A percentile compares a stretch with the other conserved stretches of the same genome.
phyloP scores from a whole-genome alignment of 768 basidiomycete species.

The Termitomyces bulborhizus region DNA sequence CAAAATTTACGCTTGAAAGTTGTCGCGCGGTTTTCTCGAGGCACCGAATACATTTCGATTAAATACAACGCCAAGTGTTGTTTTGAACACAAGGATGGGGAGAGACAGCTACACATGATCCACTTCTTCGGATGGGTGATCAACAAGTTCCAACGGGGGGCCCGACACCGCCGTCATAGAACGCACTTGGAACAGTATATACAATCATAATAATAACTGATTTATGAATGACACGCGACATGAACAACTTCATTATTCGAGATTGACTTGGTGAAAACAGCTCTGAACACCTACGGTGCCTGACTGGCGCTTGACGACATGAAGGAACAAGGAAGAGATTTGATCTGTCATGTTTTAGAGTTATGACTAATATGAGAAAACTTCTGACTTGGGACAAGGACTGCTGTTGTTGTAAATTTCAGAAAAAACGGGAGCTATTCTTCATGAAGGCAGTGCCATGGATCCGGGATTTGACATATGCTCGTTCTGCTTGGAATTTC shows the following conservation, averaged over 20 bases:
- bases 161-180: background rate
- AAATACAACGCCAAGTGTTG: background rate
- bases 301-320: background rate
- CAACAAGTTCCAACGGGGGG: too few species aligned
- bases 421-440: background rate
- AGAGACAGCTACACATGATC: background rate
- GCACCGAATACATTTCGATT: background rate
- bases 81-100: background rate
- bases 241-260: background rate
- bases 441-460: background rate
- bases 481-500: background rate
- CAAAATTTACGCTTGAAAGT: background rate
- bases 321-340: background rate
- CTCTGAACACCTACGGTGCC: background rate
- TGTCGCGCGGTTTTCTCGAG: background rate
- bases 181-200: background rate
- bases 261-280: too few species aligned
- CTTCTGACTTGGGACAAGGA: background rate
- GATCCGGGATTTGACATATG: background rate
- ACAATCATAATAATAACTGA: background rate
- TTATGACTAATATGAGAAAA: background rate
- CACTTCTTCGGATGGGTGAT: too few species aligned
- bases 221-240: background rate
- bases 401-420: background rate
- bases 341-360: background rate